Base-by-base conservation (phyloP, 208 protist species). In the Leishmania lainsoni region DNA sequence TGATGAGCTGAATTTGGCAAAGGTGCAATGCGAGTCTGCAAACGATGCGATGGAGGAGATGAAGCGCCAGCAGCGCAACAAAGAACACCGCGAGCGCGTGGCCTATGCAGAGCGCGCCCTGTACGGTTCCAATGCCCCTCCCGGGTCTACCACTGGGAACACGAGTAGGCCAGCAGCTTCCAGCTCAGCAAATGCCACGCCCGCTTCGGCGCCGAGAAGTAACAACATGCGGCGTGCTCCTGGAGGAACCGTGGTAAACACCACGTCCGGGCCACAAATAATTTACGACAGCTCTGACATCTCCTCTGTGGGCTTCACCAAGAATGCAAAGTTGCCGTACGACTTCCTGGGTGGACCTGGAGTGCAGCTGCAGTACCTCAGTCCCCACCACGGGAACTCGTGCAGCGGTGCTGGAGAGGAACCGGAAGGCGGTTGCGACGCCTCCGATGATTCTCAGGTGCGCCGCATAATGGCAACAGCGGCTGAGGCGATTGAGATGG, bases 281-380 rank as follows among this genome's bases (percentile, higher is more conserved):
- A 73, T 94, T 29, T 93, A 87, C 78, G 86, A 95, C 66, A 92
- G 87, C 86, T 95, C 92, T 3, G 83, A 90, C 81, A 95, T 95
- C 85, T 93, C 89, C 81, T 93, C 92, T 4, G 72, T 95, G 1
- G 92, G 92, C 29, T 95, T 95, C 66, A 74, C 81, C 29, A 83
- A 74, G 68, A 81, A 88, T 9, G 59, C 73, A 17, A 82, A 79
- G 48, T 45, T 84, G 63, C 91, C 91, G 14, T 85, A 87, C 58
- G 90, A 95, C 81, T 93, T 95, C 72, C 80, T 91, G 17, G 88
- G 88, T 17, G 88, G 86, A 26, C 70, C 83, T 35, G 85, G 78
- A 4, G 83, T 79, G 5, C 86, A 89, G 65, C 63, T 79, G 52
- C 76, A 83, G 49, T 79, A 87, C 65, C 65, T 73, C 32, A n/a